Percentiles rank a stretch among this genome's conserved stretches.
Conservation (phyloP, 495 filamentous ascomycete species). For the Talaromyces stipitatus region DNA sequence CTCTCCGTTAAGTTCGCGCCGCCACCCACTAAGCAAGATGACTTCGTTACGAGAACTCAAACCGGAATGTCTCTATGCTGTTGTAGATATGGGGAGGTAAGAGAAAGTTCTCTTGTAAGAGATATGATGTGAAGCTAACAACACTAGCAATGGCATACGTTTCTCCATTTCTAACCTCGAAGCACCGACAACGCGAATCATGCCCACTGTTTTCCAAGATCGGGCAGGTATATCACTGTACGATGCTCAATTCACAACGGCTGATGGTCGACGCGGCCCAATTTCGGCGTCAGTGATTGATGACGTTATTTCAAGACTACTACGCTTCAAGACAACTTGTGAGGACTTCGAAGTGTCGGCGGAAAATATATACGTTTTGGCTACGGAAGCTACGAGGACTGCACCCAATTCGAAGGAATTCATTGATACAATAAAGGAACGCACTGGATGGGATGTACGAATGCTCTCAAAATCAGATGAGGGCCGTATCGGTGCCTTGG, state of each 20-base stretch:
- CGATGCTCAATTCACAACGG: conserved; percentile 59
- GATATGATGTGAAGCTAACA: background rate
- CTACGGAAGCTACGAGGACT: conserved; percentile 81
- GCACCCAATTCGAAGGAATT: conserved; percentile 68
- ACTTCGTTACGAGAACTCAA: background rate
- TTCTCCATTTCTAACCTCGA: conserved; percentile 82
- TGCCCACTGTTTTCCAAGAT: conserved; percentile 70
- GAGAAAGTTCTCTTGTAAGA: conserved; percentile 1
- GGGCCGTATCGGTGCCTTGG: conserved; percentile 74
- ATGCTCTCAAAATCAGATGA: conserved; percentile 75
- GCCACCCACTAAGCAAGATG: background rate
- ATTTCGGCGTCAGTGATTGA: conserved; percentile 60
- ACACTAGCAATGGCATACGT: conserved; percentile 79
- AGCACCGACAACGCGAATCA: conserved; percentile 58
- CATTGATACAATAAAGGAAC: conserved; percentile 49
- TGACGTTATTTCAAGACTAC: conserved; percentile 53
- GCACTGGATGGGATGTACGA: conserved; percentile 58
- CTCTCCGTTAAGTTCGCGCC: background rate
- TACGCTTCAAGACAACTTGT: conserved; percentile 69
- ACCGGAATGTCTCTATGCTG: conserved; percentile 5
- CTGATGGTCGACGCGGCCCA: conserved; percentile 31
- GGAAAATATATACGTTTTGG: conserved; percentile 62
- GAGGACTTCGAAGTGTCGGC: conserved; percentile 57
- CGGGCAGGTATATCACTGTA: conserved; percentile 82
- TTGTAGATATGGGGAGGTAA: conserved; percentile 71